A percentile compares a stretch with the other conserved stretches of the same genome.
phyloP scores from a whole-genome alignment of 352 stramenopile species.

The Poterioochromonas sp. region DNA sequence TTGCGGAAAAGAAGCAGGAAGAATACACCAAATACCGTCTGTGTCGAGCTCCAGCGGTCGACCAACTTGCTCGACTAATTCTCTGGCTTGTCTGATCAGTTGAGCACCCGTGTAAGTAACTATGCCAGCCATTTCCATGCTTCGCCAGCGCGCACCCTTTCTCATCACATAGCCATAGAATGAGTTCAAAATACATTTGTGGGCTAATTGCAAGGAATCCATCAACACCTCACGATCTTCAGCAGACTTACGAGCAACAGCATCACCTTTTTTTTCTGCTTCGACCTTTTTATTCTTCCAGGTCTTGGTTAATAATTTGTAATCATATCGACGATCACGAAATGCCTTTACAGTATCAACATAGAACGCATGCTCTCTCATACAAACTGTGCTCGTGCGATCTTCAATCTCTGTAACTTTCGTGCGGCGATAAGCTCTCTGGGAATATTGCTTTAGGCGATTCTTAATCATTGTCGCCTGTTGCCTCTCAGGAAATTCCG shows the following conservation, averaged over 20 bases:
- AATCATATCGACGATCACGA: conserved; percentile 96
- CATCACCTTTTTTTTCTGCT: background rate
- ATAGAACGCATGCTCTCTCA: conserved; percentile 99
- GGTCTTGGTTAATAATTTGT: conserved; percentile 95
- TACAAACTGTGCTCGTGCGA: conserved; percentile 89
- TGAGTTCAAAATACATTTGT: conserved; percentile 99
- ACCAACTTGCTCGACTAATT: conserved; percentile 82
- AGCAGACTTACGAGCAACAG: conserved; percentile 44
- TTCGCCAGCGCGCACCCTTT: conserved; percentile 94
- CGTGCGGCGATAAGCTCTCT: conserved; percentile 81
- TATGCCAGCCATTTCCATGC: conserved; percentile 99
- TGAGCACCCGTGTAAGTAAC: conserved; percentile 95
- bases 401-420: conserved; percentile 91
- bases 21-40: conserved; percentile 99
- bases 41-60: conserved; percentile 96
- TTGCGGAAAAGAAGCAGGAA: conserved; percentile 93
- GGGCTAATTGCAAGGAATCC: conserved; percentile 96
- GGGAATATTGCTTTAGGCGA: conserved; percentile 74
- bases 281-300: conserved; percentile 44
- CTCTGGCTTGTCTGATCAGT: conserved; percentile 84
- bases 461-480: conserved; percentile 54
- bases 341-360: conserved; percentile 98
- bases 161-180: conserved; percentile 99
- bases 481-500: conserved; percentile 42
- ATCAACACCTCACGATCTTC: conserved; percentile 71